These are phyloP conservation scores for Dictyostelium firmibasis DNA, from an alignment of 78 protist species.

Conservation along the genomic window DNA sequence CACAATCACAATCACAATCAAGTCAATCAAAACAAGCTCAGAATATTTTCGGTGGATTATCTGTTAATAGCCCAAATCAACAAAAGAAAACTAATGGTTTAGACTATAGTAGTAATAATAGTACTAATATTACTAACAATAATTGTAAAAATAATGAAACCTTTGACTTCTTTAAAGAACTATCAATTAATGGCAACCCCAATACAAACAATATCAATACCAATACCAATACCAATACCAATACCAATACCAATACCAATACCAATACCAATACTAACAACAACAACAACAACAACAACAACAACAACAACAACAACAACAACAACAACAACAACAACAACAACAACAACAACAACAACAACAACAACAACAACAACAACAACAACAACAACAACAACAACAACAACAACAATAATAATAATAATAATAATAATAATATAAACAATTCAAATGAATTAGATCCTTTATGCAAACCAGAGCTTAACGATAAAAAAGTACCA, in stretches of 20 bases:
- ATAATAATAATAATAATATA: background rate
- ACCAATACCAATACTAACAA: no score
- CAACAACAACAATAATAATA: background rate
- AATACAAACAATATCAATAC: no score
- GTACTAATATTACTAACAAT: no score
- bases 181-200: background rate
- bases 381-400: background rate
- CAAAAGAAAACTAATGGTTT: background rate
- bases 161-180: background rate
- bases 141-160: background rate
- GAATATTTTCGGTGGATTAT: conserved; percentile 10
- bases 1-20: background rate
- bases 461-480: background rate
- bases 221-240: no score
- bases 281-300: no score
- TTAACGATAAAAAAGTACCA: background rate
- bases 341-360: background rate
- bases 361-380: background rate
- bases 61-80: background rate
- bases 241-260: no score
- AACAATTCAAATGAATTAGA: background rate
- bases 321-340: background rate
- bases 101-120: background rate
- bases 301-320: background rate
- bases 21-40: no score